Conservation (phyloP, 2,329 filamentous ascomycete species). For the Trichophyton schoenleinii region DNA sequence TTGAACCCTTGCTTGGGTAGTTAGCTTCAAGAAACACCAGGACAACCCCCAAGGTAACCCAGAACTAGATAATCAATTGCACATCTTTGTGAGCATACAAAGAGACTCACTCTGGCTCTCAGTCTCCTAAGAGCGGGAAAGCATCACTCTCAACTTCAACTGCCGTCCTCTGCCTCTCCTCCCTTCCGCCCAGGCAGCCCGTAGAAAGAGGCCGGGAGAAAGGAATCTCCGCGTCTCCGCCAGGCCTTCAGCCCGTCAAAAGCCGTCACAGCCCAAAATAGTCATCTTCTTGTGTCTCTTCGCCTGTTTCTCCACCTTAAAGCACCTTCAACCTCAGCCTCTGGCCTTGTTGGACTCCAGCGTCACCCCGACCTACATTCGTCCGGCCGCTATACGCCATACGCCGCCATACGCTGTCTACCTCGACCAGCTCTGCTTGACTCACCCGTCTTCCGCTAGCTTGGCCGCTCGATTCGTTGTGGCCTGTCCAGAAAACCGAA, state of each 20-base stretch:
- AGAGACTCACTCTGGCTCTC: too few species aligned
- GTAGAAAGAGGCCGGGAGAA: neutral
- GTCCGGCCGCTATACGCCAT: too few species aligned
- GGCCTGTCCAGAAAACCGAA: neutral
- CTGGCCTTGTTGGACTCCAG: neutral
- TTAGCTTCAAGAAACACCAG: too few species aligned
- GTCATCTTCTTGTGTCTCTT: neutral
- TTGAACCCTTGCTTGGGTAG: too few species aligned
- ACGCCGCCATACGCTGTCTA: too few species aligned
- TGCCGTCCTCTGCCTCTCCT: neutral
- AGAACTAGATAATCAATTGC: too few species aligned
- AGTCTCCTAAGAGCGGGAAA: too few species aligned
- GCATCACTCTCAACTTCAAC: neutral
- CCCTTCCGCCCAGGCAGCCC: neutral
- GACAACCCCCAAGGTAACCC: too few species aligned
- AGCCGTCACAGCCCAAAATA: neutral
- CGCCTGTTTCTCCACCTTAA: neutral
- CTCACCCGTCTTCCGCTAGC: neutral
- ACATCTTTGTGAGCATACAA: too few species aligned
- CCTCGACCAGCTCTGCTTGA: neutral
- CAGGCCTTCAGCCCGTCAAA: neutral
- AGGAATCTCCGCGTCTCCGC: constrained; percentile 1
- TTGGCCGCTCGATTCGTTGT: neutral
- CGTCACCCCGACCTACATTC: neutral
- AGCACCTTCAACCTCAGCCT: neutral